phyloP scores from a whole-genome alignment of 306 rosid species.

The Glycyrrhiza uralensis region DNA sequence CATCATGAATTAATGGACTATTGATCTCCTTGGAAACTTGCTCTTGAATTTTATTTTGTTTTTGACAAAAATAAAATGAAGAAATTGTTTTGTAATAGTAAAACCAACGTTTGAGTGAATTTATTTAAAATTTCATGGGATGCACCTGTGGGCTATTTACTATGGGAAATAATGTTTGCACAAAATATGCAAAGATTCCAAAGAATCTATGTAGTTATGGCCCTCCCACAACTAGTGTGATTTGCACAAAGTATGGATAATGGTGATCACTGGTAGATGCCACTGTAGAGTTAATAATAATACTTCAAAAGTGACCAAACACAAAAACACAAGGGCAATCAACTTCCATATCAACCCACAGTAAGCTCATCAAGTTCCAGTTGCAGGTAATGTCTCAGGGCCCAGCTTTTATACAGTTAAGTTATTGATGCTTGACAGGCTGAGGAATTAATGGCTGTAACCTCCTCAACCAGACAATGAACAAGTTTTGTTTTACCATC shows the following conservation, averaged over 20 bases:
- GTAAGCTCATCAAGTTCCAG: too few relatives aligned
- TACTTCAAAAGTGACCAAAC: not conserved
- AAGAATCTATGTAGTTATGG: not conserved
- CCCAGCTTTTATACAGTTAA: too few relatives aligned
- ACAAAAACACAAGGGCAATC: not conserved
- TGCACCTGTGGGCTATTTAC: not conserved
- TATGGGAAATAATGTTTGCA: not conserved
- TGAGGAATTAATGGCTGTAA: not conserved
- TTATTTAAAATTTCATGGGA: too few relatives aligned
- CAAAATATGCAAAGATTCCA: not conserved
- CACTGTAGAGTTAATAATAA: not conserved
- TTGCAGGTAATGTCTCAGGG: too few relatives aligned
- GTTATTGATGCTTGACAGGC: not conserved
- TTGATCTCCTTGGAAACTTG: not conserved
- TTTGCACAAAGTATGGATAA: not conserved
- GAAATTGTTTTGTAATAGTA: too few relatives aligned
- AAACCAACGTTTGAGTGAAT: too few relatives aligned
- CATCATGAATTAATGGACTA: not conserved
- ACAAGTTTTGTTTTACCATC: not conserved
- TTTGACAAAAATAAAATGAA: too few relatives aligned
- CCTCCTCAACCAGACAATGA: constrained; percentile 18
- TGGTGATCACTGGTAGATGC: not conserved
- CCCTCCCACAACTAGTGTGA: not conserved
- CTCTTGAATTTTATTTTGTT: not conserved
- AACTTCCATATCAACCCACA: not conserved